A percentile compares a stretch with the other conserved stretches of the same genome.
phyloP scores from a whole-genome alignment of 257 asterid species.

The Fraxinus pennsylvanica region DNA sequence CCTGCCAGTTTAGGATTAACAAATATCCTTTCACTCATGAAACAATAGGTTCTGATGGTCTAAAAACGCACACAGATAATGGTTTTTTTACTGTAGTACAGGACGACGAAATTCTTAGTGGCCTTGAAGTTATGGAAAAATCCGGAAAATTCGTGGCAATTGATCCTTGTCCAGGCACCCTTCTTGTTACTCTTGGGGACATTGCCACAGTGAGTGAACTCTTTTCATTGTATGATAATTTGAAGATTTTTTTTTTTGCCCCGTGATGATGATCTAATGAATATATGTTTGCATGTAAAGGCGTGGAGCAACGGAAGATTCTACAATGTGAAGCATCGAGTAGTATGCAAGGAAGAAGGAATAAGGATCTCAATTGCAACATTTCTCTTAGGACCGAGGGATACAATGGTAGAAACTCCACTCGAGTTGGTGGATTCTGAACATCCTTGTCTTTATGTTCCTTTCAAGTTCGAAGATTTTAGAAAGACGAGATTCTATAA shows the following conservation, averaged over 20 bases:
- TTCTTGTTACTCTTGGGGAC: conserved; percentile 41
- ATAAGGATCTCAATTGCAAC: conserved; percentile 32
- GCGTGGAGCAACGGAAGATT: conserved; percentile 44
- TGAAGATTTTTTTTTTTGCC: no score
- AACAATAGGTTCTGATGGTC: conserved; percentile 38
- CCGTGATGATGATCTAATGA: not conserved
- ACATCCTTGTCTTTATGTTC: conserved; percentile 30
- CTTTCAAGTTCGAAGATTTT: conserved; percentile 24
- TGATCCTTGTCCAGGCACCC: conserved; percentile 40
- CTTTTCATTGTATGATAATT: not conserved
- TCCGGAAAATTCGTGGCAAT: conserved; percentile 35
- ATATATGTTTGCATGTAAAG: conserved; percentile 11
- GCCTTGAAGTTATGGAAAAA: conserved; percentile 41
- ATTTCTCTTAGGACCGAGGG: conserved; percentile 33
- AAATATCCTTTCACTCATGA: conserved; percentile 35
- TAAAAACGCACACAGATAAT: conserved; percentile 38
- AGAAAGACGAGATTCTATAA: conserved; percentile 26
- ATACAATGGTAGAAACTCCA: conserved; percentile 25
- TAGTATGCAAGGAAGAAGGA: conserved; percentile 35
- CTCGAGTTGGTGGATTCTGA: conserved; percentile 27
- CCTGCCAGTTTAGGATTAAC: conserved; percentile 42
- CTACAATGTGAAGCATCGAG: conserved; percentile 33
- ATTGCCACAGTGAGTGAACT: conserved; percentile 19
- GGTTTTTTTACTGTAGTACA: conserved; percentile 45
- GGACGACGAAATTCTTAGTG: conserved; percentile 42